Evolutionary conservation across 2,329 filamentous ascomycete species (phyloP).

Genomic region (Cladophialophora yegresii): DNA sequence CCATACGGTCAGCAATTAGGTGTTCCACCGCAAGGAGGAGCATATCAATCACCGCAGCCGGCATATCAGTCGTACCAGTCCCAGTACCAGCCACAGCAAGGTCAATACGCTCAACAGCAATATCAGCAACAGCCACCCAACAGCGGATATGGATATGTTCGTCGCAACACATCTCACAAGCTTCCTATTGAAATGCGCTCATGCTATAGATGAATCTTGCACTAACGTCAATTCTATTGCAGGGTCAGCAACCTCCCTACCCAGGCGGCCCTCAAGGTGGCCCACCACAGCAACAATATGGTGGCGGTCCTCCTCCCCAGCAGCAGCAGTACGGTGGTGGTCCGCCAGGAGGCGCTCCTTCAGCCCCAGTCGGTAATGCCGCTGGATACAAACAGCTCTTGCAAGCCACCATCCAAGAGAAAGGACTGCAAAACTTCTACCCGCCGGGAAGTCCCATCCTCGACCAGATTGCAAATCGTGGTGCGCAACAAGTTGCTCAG

Average conservation of each 20-base stretch:
- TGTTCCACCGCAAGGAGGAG: constrained; percentile 33
- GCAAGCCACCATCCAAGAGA: constrained; percentile 60
- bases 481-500: constrained; percentile 55
- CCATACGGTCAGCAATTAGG: constrained; percentile 43
- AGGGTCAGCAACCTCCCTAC: constrained; percentile 40
- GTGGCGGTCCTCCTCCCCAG: constrained; percentile 34
- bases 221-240: constrained; percentile 17
- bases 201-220: background rate
- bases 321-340: constrained; percentile 37
- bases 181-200: background rate
- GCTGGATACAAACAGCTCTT: constrained; percentile 60
- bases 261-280: constrained; percentile 42
- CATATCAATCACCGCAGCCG: constrained; percentile 30
- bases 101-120: constrained; percentile 40
- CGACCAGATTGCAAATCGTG: constrained; percentile 55
- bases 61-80: constrained; percentile 33
- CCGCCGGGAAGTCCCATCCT: constrained; percentile 56
- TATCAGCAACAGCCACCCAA: constrained; percentile 43
- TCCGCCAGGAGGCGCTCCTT: constrained; percentile 38
- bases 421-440: constrained; percentile 60
- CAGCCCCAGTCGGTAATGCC: constrained; percentile 51
- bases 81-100: constrained; percentile 33
- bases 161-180: constrained; percentile 30
- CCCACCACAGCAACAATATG: constrained; percentile 33
- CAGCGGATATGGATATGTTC: constrained; percentile 42